These are phyloP conservation scores for Solanum chaucha DNA, from an alignment of 257 asterid species.

Conservation along the genomic window DNA sequence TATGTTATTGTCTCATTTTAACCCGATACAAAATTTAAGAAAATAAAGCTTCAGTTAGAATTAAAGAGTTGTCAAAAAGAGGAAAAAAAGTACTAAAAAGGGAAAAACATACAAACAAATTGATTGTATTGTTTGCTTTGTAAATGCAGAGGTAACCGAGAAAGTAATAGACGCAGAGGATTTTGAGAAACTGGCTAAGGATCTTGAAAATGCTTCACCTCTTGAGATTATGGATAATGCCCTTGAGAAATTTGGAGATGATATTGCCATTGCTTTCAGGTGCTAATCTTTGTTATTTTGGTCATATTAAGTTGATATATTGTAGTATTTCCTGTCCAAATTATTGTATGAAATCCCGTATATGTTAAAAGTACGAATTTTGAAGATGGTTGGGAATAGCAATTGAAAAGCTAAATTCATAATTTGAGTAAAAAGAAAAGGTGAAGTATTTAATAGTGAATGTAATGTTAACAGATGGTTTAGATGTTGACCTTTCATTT, in stretches of 20 bases:
- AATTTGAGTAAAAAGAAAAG: not conserved
- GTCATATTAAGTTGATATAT: not conserved
- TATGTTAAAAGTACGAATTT: not conserved
- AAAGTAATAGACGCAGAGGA: slow-evolving; percentile 18
- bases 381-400: not conserved
- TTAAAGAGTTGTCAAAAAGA: too few species aligned
- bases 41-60: not conserved
- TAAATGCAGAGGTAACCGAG: slow-evolving; percentile 23
- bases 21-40: not conserved
- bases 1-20: slow-evolving; percentile 1
- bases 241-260: slow-evolving; percentile 42
- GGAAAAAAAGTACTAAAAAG: not conserved
- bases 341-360: not conserved
- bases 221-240: slow-evolving; percentile 54
- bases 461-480: not conserved
- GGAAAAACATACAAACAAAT: not conserved
- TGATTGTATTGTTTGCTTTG: not conserved
- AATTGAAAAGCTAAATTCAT: not conserved
- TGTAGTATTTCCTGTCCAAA: not conserved
- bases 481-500: not conserved
- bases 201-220: slow-evolving; percentile 49
- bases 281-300: slow-evolving; percentile 3
- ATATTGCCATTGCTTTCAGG: slow-evolving; percentile 79
- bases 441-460: not conserved
- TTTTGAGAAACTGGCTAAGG: slow-evolving; percentile 30